Evolutionary conservation across 495 filamentous ascomycete genomes (phyloP).

Genomic region (Aspergillus hancockii): DNA sequence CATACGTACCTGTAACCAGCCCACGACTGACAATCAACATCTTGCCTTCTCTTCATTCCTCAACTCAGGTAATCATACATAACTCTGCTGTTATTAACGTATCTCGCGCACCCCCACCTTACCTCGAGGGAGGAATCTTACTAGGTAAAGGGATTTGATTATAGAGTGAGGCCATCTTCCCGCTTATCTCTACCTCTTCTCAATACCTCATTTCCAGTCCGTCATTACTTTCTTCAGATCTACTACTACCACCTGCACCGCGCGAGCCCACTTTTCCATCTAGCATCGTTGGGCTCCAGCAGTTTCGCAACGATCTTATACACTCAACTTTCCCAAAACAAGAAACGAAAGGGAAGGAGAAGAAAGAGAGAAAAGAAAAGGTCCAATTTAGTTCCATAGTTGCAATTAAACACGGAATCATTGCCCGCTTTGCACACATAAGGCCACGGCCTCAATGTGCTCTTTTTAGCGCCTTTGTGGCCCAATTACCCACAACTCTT

Average conservation of each 20-base stretch:
- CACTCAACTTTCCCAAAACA: neutral
- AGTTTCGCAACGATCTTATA: neutral
- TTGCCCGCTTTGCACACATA: slow-evolving; percentile 20
- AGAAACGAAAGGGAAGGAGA: neutral
- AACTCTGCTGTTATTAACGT: slow-evolving; percentile 17
- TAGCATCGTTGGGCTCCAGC: neutral
- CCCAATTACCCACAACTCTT: slow-evolving; percentile 28
- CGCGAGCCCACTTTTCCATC: slow-evolving; percentile 2
- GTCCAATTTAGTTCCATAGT: neutral
- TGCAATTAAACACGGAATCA: slow-evolving; percentile 4
- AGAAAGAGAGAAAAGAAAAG: neutral
- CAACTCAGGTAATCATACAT: slow-evolving; percentile 24
- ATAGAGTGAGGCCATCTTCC: slow-evolving; percentile 23
- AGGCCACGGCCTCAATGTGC: slow-evolving; percentile 16
- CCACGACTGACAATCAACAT: slow-evolving; percentile 8
- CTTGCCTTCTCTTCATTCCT: slow-evolving; percentile 28
- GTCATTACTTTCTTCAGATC: slow-evolving; percentile 6
- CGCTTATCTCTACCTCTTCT: slow-evolving; percentile 17
- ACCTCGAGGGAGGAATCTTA: slow-evolving; percentile 19
- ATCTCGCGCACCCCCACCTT: slow-evolving; percentile 23
- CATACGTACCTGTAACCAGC: slow-evolving; percentile 19
- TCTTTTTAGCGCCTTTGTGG: slow-evolving; percentile 28
- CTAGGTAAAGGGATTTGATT: slow-evolving; percentile 22
- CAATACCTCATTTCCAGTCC: slow-evolving; percentile 9
- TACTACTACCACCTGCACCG: slow-evolving; percentile 2